Percentiles rank a stretch among this genome's conserved stretches.
phyloP scores from a whole-genome alignment of 2,329 filamentous ascomycete species.

The Aspergillus sp. region DNA sequence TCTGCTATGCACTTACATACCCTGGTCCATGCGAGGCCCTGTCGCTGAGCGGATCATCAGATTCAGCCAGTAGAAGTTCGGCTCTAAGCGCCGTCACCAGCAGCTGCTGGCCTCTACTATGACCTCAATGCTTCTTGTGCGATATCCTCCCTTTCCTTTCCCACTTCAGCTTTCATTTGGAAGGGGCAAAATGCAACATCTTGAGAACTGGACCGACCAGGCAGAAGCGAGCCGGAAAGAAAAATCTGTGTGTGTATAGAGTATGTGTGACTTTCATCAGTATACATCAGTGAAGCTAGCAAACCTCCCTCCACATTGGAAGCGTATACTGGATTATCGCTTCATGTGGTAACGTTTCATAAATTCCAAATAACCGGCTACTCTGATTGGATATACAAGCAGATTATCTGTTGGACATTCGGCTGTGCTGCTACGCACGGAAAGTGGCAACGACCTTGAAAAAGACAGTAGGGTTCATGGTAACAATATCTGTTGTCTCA shows the following conservation, averaged over 20 bases:
- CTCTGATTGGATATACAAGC: neutral
- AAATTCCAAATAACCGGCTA: neutral
- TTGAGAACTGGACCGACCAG: neutral
- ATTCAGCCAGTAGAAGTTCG: neutral
- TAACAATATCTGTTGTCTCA: neutral
- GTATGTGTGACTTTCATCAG: neutral
- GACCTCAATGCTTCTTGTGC: neutral
- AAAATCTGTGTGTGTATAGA: neutral
- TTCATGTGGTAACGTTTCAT: neutral
- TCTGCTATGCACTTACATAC: neutral
- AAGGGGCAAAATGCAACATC: neutral
- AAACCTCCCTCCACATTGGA: neutral
- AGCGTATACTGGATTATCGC: neutral
- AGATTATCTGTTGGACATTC: neutral
- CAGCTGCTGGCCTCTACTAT: neutral
- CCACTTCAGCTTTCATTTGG: neutral
- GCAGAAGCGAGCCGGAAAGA: neutral
- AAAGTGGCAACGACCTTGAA: neutral
- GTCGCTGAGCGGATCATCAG: conserved; percentile 1
- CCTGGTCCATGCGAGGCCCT: conserved; percentile 9
- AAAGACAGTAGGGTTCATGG: neutral
- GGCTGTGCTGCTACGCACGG: neutral
- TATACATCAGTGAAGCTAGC: no score
- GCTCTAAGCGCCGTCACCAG: neutral
- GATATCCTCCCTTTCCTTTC: neutral